Evolutionary conservation across 2,329 filamentous ascomycete species (phyloP).

Genomic region (Botryotinia convoluta): DNA sequence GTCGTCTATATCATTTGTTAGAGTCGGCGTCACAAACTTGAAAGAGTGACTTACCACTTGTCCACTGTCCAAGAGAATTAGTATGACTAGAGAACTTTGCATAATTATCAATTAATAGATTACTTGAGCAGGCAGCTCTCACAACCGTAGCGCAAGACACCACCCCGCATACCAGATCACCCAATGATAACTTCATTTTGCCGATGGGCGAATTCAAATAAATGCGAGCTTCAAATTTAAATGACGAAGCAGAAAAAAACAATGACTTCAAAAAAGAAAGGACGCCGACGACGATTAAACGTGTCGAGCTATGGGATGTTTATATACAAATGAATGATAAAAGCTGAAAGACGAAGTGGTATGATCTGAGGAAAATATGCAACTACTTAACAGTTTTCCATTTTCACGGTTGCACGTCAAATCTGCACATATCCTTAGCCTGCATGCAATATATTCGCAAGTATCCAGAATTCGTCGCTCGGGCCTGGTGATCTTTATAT

Average conservation of each 20-base stretch:
- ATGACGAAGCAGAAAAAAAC: neutral
- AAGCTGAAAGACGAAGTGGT: neutral
- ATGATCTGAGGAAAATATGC: neutral
- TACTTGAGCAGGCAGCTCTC: slow-evolving; percentile 32
- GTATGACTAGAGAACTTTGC: slow-evolving; percentile 36
- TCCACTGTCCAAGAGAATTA: slow-evolving; percentile 41
- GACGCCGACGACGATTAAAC: slow-evolving; percentile 15
- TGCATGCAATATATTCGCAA: neutral
- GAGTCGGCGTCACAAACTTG: neutral
- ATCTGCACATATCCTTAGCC: neutral
- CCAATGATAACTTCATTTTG: slow-evolving; percentile 15
- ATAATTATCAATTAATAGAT: slow-evolving; percentile 38
- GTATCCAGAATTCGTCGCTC: neutral
- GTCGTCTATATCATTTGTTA: slow-evolving; percentile 44
- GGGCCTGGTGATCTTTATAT: neutral
- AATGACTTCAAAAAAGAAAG: neutral
- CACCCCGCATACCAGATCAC: neutral
- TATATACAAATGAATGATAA: neutral
- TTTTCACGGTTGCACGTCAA: neutral
- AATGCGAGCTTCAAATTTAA: neutral
- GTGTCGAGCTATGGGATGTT: neutral
- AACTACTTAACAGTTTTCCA: neutral
- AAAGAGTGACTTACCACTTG: slow-evolving; percentile 38
- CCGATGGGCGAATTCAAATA: no score
- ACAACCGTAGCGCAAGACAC: slow-evolving; percentile 22